Conservation (phyloP, 2,329 filamentous ascomycete genomes). For the Dactylella cylindrospora region DNA sequence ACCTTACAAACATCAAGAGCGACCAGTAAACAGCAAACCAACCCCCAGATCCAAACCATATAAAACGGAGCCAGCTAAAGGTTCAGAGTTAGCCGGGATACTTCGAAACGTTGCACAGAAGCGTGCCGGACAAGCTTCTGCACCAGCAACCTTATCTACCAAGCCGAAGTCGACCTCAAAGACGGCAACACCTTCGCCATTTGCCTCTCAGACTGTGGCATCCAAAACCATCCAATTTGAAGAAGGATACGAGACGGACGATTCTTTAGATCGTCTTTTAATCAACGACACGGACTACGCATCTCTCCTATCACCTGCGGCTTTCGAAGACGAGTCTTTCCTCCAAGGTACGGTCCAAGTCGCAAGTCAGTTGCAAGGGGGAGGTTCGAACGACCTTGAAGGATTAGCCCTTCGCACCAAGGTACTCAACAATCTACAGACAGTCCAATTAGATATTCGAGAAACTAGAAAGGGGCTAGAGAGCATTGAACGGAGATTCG, state of each 20-base stretch:
- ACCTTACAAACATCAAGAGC: constrained; percentile 25
- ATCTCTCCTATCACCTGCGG: constrained; percentile 27
- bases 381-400: constrained; percentile 15
- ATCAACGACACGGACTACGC: constrained; percentile 36
- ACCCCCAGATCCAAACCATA: constrained; percentile 6
- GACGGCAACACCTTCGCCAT: constrained; percentile 4
- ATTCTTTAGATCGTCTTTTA: constrained; percentile 36
- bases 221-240: constrained; percentile 31
- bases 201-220: constrained; percentile 14
- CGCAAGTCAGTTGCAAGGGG: constrained; percentile 2
- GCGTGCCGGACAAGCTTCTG: background rate
- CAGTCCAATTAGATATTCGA: constrained; percentile 32
- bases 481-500: constrained; percentile 37
- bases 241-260: constrained; percentile 41
- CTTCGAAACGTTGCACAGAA: constrained; percentile 2
- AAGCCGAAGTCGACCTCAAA: constrained; percentile 2
- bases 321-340: constrained; percentile 40
- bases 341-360: constrained; percentile 30
- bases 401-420: constrained; percentile 31
- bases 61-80: constrained; percentile 1
- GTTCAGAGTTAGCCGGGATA: constrained; percentile 5
- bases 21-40: constrained; percentile 11
- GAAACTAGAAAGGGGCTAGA: constrained; percentile 39
- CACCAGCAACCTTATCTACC: background rate
- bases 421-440: constrained; percentile 35